Base-by-base conservation (phyloP, 2,329 filamentous ascomycete genomes). In the Beauveria medogensis region DNA sequence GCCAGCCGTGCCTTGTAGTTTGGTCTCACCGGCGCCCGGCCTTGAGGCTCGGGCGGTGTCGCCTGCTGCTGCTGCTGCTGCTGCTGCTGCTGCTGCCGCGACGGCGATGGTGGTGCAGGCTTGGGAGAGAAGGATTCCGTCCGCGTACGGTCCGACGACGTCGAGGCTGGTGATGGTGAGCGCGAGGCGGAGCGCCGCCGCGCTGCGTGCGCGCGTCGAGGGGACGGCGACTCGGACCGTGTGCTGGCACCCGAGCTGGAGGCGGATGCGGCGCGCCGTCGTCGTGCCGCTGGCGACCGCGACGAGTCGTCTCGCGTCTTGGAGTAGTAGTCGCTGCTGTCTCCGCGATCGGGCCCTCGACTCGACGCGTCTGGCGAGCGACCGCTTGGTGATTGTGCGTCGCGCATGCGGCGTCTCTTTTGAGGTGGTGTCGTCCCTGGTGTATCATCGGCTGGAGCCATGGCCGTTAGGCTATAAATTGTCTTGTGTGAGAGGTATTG, bases 1-100 rank as follows among this genome's bases (percentile, higher is more conserved):
- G 88, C 82, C 65, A 92, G 82, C 58, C 85, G 84, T 40, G 86
- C 82, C 47, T 78, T 82, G 76, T 92, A 96, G 70, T 88, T 80
- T 18, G 92, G 81, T 26, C 74, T 75, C 24, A 79, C 77, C 4
- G 84, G 82, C 63, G 85, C 80, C 26, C 24, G 24, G 3, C 6
- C 71, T 9, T 16, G 55, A 10, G 20, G 30, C n/a, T 48, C 18
- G 18, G 56, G 18, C 14, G 24, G 73, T 14, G 75, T 76, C 60
- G 72, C 74, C 7, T 75, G 70, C 14, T 30, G 28, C 7, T 30
- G 28, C 28, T 9, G 28, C n/a, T n/a, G 7, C 28, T 28, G 28
- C 7, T 75, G 70, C 14, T 28, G 28, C 7, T 30, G 28, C 28
- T 9, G 69, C 57, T 63, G 7, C 28, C 7, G 28, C 12, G n/a